phyloP scores from a whole-genome alignment of 192 early-diverging fungal genomes.

The Jimgerdemannia lactiflua region DNA sequence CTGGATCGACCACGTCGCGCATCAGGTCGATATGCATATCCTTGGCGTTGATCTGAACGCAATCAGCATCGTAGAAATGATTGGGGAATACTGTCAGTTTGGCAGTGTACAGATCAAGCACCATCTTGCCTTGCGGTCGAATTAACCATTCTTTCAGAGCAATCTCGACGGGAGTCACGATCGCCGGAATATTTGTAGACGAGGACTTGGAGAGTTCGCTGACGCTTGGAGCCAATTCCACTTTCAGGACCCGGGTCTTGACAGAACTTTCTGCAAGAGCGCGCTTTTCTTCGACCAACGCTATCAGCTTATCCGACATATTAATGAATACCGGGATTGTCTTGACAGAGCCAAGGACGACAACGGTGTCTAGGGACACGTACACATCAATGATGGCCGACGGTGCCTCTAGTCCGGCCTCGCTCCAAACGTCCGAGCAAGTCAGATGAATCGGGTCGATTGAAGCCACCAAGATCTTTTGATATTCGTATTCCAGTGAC shows the following conservation, averaged over 20 bases:
- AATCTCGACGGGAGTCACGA: not conserved
- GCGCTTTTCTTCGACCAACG: constrained; percentile 55
- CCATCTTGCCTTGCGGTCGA: constrained; percentile 17
- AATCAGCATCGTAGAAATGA: constrained; percentile 42
- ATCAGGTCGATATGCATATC: constrained; percentile 14
- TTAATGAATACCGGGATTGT: constrained; percentile 60
- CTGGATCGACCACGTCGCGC: not conserved
- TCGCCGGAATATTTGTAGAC: not conserved
- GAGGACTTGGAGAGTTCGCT: not conserved
- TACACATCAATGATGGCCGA: constrained; percentile 25
- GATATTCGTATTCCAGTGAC: constrained; percentile 69
- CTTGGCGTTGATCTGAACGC: constrained; percentile 29
- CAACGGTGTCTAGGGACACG: constrained; percentile 17
- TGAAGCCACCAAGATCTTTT: constrained; percentile 59
- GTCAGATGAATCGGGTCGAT: constrained; percentile 48
- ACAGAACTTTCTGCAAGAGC: constrained; percentile 17
- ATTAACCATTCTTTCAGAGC: constrained; percentile 5
- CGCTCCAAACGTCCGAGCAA: constrained; percentile 47
- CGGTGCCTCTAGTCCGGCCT: constrained; percentile 10
- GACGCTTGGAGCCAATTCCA: not conserved
- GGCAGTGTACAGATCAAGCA: constrained; percentile 14
- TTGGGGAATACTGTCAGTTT: constrained; percentile 38
- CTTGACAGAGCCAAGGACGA: constrained; percentile 18
- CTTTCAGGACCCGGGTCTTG: not conserved
- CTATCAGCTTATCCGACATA: constrained; percentile 40